Evolutionary conservation across 2,329 filamentous ascomycete species (phyloP).

Genomic region (Scorias spongiosa): DNA sequence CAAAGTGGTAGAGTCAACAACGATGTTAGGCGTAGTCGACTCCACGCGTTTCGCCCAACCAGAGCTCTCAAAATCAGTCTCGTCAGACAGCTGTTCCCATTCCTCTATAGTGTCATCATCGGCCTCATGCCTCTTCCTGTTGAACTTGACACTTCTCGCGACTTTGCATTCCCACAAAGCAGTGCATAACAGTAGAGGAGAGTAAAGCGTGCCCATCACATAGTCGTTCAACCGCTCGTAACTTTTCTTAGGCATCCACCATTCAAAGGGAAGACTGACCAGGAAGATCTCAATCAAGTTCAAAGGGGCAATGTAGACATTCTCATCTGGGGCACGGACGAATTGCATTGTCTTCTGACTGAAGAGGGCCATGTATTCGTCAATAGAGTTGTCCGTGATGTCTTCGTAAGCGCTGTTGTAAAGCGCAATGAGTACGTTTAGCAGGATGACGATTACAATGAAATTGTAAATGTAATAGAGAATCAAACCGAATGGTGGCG

Average conservation of each 20-base stretch:
- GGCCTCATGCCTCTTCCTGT: slow-evolving; percentile 64
- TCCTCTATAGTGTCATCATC: slow-evolving; percentile 84
- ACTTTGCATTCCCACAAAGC: slow-evolving; percentile 41
- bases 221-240: slow-evolving; percentile 79
- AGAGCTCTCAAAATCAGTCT: slow-evolving; percentile 66
- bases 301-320: slow-evolving; percentile 92
- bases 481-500: slow-evolving; percentile 81
- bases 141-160: slow-evolving; percentile 34
- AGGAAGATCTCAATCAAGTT: slow-evolving; percentile 81
- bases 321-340: slow-evolving; percentile 90
- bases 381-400: slow-evolving; percentile 80
- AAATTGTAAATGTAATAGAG: slow-evolving; percentile 98
- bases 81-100: slow-evolving; percentile 69
- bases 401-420: slow-evolving; percentile 96
- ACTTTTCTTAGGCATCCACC: slow-evolving; percentile 66
- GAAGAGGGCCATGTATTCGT: slow-evolving; percentile 91
- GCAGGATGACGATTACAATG: slow-evolving; percentile 82
- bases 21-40: slow-evolving; percentile 64
- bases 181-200: slow-evolving; percentile 64
- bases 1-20: slow-evolving; percentile 58
- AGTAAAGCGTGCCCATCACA: slow-evolving; percentile 77
- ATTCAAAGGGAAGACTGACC: slow-evolving; percentile 71
- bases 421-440: slow-evolving; percentile 92
- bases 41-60: slow-evolving; percentile 74
- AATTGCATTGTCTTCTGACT: slow-evolving; percentile 93